Evolutionary conservation across 2,329 filamentous ascomycete genomes (phyloP).

Genomic region (Trichoderma cornu-damae): DNA sequence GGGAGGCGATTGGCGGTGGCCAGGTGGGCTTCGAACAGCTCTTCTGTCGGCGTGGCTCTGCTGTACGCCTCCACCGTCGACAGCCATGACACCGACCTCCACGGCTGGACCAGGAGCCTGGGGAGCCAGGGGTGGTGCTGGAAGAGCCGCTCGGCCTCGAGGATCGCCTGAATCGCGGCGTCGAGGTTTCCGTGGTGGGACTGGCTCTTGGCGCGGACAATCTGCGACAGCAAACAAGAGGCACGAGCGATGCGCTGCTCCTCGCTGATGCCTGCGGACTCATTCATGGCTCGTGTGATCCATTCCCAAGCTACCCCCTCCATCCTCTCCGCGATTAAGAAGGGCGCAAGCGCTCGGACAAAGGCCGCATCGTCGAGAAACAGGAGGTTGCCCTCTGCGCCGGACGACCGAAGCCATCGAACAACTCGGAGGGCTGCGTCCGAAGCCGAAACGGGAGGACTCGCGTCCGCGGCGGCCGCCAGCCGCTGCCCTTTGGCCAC

Average conservation of each 20-base stretch:
- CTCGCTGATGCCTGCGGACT: slow-evolving; percentile 23
- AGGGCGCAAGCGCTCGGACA: slow-evolving; percentile 40
- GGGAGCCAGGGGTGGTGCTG: slow-evolving; percentile 33
- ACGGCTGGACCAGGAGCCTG: slow-evolving; percentile 38
- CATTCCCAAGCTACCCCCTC: slow-evolving; percentile 51
- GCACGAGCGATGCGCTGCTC: slow-evolving; percentile 27
- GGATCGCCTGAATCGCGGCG: slow-evolving; percentile 44
- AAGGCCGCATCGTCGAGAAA: slow-evolving; percentile 42
- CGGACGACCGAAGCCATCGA: slow-evolving; percentile 50
- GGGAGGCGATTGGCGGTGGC: slow-evolving; percentile 40
- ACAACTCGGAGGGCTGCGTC: slow-evolving; percentile 46
- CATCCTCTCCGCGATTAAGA: slow-evolving; percentile 49
- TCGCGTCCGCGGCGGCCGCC: slow-evolving; percentile 22
- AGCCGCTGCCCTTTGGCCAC: slow-evolving; percentile 43
- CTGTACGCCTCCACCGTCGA: slow-evolving; percentile 49
- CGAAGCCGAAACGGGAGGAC: slow-evolving; percentile 35
- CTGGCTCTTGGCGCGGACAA: slow-evolving; percentile 42
- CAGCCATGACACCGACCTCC: slow-evolving; percentile 46
- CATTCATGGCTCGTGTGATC: slow-evolving; percentile 40
- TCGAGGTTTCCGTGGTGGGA: slow-evolving; percentile 42
- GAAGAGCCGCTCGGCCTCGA: slow-evolving; percentile 43
- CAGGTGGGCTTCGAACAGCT: slow-evolving; percentile 50
- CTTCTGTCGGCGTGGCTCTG: slow-evolving; percentile 41
- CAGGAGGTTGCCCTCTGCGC: slow-evolving; percentile 41
- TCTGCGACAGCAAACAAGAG: slow-evolving; percentile 33